Conservation (phyloP, 495 filamentous ascomycete genomes). For the Parathielavia appendiculata region DNA sequence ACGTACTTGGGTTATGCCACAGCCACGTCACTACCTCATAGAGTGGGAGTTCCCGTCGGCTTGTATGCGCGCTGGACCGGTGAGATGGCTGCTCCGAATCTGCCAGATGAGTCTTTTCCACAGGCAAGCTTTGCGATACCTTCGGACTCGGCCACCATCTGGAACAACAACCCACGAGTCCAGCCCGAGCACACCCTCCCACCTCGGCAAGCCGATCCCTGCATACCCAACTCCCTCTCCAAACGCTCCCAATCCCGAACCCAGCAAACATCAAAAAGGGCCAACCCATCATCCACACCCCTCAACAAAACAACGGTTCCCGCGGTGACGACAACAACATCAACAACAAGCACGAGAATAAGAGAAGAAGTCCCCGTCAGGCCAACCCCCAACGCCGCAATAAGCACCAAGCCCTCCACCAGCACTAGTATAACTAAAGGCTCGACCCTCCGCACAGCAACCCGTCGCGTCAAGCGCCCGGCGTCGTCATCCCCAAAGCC, state of each 20-base stretch:
- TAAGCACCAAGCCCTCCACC: not conserved
- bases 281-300: not conserved
- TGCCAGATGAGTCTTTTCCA: not conserved
- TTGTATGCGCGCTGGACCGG: not conserved
- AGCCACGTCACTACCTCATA: not conserved
- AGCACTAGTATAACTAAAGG: not conserved
- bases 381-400: not conserved
- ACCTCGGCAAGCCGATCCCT: too few relatives aligned
- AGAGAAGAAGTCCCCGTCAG: too few relatives aligned
- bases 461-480: conserved; percentile 14
- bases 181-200: not conserved
- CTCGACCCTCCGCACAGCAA: conserved; percentile 14
- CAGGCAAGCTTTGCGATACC: not conserved
- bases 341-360: not conserved
- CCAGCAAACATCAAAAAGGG: not conserved
- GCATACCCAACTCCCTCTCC: not conserved
- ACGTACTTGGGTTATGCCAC: not conserved
- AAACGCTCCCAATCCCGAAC: not conserved
- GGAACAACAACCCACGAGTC: not conserved
- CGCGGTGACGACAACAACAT: not conserved
- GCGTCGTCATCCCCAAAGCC: conserved; percentile 3
- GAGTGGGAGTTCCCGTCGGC: not conserved
- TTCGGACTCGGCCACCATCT: not conserved
- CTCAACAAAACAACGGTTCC: not conserved
- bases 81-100: not conserved